Evolutionary conservation across 257 asterid species (phyloP).

Genomic region (Fraxinus excelsior): DNA sequence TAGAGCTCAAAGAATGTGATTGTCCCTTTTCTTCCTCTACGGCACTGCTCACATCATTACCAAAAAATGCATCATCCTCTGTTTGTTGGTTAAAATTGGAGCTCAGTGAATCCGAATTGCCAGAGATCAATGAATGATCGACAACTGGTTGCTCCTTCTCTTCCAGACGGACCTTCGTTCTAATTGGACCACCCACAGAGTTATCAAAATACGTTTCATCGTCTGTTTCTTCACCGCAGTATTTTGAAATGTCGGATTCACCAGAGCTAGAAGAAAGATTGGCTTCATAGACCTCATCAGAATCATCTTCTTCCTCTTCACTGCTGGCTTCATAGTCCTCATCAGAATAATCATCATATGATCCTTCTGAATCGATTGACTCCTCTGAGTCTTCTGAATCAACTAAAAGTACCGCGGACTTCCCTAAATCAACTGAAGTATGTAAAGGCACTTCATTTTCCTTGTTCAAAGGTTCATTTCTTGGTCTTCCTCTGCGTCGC

Average conservation of each 20-base stretch:
- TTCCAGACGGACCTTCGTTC: not conserved
- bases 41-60: not conserved
- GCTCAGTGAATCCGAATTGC: not conserved
- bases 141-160: not conserved
- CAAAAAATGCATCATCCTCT: not conserved
- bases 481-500: conserved; percentile 16
- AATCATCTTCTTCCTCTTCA: conserved; percentile 25
- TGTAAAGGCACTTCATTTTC: not conserved
- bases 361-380: conserved; percentile 11
- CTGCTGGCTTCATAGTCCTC: conserved; percentile 13
- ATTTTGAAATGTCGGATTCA: not conserved
- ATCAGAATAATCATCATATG: conserved; percentile 13
- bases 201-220: not conserved
- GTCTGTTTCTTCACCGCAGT: conserved; percentile 4
- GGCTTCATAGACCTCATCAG: conserved; percentile 25
- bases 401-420: not conserved
- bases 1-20: not conserved
- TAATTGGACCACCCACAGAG: not conserved
- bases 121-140: too few relatives aligned
- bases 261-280: conserved; percentile 20
- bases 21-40: not conserved
- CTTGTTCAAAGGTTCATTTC: not conserved
- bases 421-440: not conserved
- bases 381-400: conserved; percentile 14
- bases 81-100: not conserved